Evolutionary conservation across 371 early-diverging fungal genomes (phyloP).

Genomic region (Homolaphlyctis polyrhiza): DNA sequence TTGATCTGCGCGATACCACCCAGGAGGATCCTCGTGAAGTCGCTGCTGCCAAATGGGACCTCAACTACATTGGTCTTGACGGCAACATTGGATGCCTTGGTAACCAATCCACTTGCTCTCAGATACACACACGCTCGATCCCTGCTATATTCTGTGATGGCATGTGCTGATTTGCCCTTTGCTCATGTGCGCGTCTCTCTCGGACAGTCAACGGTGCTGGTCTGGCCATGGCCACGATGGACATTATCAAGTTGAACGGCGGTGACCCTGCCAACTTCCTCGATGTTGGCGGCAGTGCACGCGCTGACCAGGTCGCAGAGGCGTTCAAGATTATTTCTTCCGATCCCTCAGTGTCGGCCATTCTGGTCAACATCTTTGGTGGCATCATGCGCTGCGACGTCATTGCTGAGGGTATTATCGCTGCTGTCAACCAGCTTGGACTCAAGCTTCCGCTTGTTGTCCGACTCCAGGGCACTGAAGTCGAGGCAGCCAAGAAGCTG

Average conservation of each 20-base stretch:
- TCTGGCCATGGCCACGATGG: constrained; percentile 99
- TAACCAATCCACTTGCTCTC: too few species aligned
- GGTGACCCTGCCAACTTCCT: constrained; percentile 99
- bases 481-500: constrained; percentile 79
- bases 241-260: constrained; percentile 97
- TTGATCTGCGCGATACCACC: constrained; percentile 79
- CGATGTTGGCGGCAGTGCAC: constrained; percentile 97
- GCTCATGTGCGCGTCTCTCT: neutral
- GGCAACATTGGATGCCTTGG: constrained; percentile 77
- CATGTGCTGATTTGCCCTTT: neutral
- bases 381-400: constrained; percentile 99
- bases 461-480: constrained; percentile 88
- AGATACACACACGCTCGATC: too few species aligned
- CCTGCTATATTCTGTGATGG: neutral
- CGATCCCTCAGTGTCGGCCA: constrained; percentile 89
- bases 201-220: constrained; percentile 93
- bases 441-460: constrained; percentile 93
- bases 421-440: constrained; percentile 85
- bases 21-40: constrained; percentile 98
- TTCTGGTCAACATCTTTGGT: constrained; percentile 98
- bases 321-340: constrained; percentile 98
- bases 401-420: constrained; percentile 96
- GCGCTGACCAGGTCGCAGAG: constrained; percentile 92
- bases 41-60: constrained; percentile 89
- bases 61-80: constrained; percentile 98